phyloP scores from a whole-genome alignment of 306 rosid species.

The apple (Malus domestica) region ASM211411v1 NC_041798.1:26609001-26609500 shows the following conservation, averaged over 20 bases:
- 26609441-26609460: neutral
- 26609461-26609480: neutral
- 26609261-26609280: neutral
- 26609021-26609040: too few species aligned
- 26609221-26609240: neutral
- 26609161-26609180: too few species aligned
- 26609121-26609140: too few species aligned
- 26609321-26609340: neutral
- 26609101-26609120: too few species aligned
- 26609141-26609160: too few species aligned
- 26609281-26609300: neutral
- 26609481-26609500: neutral
- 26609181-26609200: neutral
- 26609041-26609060: too few species aligned
- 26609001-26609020: too few species aligned
- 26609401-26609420: neutral
- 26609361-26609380: neutral
- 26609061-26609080: too few species aligned
- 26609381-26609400: neutral
- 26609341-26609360: neutral
- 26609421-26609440: neutral
- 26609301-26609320: neutral
- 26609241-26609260: neutral
- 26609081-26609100: too few species aligned
- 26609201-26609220: neutral